A percentile compares a stretch with the other conserved stretches of the same genome.
Conservation (phyloP, 345 rosid genomes). For the Eutrema yunnanense region DNA sequence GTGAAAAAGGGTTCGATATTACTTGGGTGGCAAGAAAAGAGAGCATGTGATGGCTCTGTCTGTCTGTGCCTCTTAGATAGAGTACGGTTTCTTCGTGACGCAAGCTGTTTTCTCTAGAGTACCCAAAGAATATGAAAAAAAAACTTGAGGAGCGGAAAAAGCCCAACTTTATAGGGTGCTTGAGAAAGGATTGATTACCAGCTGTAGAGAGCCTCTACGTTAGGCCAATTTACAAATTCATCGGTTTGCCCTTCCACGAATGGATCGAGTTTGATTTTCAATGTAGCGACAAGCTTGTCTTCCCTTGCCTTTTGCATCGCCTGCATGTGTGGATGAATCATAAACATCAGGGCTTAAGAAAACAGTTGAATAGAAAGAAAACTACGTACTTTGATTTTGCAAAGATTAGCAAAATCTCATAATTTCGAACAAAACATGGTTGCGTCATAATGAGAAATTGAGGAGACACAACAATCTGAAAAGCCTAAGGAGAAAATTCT, state of each 20-base stretch:
- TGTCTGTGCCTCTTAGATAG: too few relatives aligned
- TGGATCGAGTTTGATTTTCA: slow-evolving; percentile 66
- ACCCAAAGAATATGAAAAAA: not conserved
- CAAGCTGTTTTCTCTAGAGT: slow-evolving; percentile 72
- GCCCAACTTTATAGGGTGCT: not conserved
- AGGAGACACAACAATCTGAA: too few relatives aligned
- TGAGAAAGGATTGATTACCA: slow-evolving; percentile 36
- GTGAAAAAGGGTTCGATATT: not conserved
- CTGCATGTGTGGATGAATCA: slow-evolving; percentile 29
- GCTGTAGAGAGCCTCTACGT: slow-evolving; percentile 80
- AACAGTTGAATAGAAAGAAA: not conserved
- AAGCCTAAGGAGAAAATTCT: too few relatives aligned
- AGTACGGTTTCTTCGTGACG: slow-evolving; percentile 44
- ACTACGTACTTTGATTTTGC: slow-evolving; percentile 51
- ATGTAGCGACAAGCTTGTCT: slow-evolving; percentile 51
- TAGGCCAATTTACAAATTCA: slow-evolving; percentile 72
- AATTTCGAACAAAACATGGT: too few relatives aligned
- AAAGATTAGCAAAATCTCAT: too few relatives aligned
- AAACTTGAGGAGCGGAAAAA: not conserved
- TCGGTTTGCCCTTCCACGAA: slow-evolving; percentile 56
- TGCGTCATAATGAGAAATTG: too few relatives aligned
- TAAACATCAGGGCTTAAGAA: not conserved
- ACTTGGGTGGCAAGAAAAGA: not conserved
- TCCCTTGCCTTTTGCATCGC: slow-evolving; percentile 70
- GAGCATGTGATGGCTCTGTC: not conserved